A percentile compares a stretch with the other conserved stretches of the same genome.
Conservation (phyloP, 495 filamentous ascomycete species). For the Aspergillus olivimuriae region DNA sequence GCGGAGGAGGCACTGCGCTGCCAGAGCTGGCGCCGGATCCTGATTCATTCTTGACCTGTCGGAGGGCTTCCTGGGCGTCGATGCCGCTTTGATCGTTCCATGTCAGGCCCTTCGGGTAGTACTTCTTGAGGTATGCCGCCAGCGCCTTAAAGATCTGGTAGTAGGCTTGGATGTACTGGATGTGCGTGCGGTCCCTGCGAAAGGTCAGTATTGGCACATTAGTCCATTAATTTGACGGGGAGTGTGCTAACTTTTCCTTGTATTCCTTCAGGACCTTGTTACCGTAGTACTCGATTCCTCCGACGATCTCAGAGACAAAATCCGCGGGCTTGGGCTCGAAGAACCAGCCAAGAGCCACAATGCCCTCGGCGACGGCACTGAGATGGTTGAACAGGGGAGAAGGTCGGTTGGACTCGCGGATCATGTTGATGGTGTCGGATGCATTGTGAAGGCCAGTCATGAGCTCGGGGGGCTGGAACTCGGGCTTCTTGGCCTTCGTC, state of each 20-base stretch:
- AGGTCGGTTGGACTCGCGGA: constrained; percentile 71
- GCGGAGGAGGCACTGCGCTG: constrained; percentile 44
- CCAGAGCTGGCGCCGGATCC: constrained; percentile 32
- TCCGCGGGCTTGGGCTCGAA: constrained; percentile 73
- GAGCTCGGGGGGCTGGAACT: constrained; percentile 61
- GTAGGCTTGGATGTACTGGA: constrained; percentile 83
- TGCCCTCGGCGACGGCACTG: constrained; percentile 80
- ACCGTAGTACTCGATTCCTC: constrained; percentile 80
- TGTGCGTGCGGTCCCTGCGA: constrained; percentile 63
- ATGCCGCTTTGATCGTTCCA: constrained; percentile 82
- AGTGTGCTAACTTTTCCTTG: constrained; percentile 90
- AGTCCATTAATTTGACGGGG: too few relatives aligned
- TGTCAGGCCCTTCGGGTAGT: constrained; percentile 69
- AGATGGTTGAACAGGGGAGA: constrained; percentile 70
- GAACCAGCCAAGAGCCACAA: constrained; percentile 81
- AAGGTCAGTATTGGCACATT: constrained; percentile 13
- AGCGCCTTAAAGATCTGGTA: constrained; percentile 81
- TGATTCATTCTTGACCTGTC: constrained; percentile 51
- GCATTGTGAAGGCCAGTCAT: constrained; percentile 77
- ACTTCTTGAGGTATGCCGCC: constrained; percentile 69
- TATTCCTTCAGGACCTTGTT: constrained; percentile 84
- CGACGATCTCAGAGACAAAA: constrained; percentile 70
- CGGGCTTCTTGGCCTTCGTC: constrained; percentile 88
- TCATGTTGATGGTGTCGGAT: constrained; percentile 65
- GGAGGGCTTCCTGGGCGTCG: constrained; percentile 63